Evolutionary conservation across 129 eudicot species (phyloP), one percentile per base, ranked within the genome.

Genomic region (Chrysanthemum makinoi): DNA sequence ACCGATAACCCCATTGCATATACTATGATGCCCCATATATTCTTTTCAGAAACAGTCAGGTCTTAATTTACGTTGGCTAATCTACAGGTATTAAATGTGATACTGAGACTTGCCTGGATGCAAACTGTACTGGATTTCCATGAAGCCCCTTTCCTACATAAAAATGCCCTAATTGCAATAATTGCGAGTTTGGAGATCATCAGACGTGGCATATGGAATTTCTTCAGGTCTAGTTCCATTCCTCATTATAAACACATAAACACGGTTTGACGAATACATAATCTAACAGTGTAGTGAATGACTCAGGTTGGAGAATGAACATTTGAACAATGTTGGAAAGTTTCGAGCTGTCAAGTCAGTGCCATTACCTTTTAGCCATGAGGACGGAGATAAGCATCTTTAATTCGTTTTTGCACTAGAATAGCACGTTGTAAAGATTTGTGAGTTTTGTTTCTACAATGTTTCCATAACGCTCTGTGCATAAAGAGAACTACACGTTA

Each of bases 91-190:
- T 33, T 81, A 46, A 85, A 87, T 66, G 80, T 89, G 44, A 24
- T 86, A 35, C 77, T 89, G 63, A 86, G 96, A 66, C 90, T 89
- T 57, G 96, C 83, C 33, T 89, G 96, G 96, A 87, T 84, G 92
- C 88, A 89, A 76, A 44, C 76, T 44, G 83, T 89, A 16, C 52
- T 89, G 20, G 88, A 79, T 72, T 26, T 89, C 33, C 16, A 61
- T 15, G 86, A 82, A 0, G 73, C 81, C 0, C 81, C 86, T 33
- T 87, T 78, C 62, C 85, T 89, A 60, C 90, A 87, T 35, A 79
- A 60, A 65, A 72, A 72, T 20, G 90, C 87, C n/a, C 12, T 84
- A 7, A 62, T 81, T 39, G 86, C 87, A n/a, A n/a, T 87, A 5
- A 83, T 89, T 66, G 90, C 90, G 15, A 26, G 82, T 63, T 75